Percentiles rank a stretch among this genome's conserved stretches.
These are phyloP conservation scores for Blepharisma undulans DNA, from an alignment of 169 alveolate species.

Conservation along the genomic window DNA sequence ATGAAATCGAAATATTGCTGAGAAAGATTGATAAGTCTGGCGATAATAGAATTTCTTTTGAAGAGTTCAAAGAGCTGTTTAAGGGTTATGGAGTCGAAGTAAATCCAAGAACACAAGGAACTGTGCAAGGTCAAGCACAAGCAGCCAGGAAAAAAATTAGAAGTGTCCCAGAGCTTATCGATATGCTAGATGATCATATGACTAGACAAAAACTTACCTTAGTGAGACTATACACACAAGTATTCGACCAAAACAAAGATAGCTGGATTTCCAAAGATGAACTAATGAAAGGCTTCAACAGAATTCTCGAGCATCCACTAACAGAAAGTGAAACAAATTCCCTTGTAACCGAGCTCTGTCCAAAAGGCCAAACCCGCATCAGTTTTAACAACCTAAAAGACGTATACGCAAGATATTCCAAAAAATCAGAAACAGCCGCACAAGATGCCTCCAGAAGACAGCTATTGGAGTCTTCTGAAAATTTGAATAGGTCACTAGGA, in stretches of 20 bases:
- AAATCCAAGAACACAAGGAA: not conserved
- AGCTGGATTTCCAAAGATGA: conserved; percentile 2
- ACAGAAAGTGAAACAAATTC: not conserved
- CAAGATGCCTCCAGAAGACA: not conserved
- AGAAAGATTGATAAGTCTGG: not conserved
- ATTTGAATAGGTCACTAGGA: not conserved
- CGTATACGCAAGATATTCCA: not conserved
- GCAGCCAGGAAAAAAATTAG: not conserved
- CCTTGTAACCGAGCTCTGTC: not conserved
- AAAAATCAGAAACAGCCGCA: not conserved
- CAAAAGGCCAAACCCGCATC: not conserved
- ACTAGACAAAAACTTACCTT: not conserved
- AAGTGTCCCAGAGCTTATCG: not conserved
- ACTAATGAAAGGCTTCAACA: not conserved
- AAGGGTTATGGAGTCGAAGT: not conserved
- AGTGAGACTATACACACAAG: not conserved
- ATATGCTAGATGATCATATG: not conserved
- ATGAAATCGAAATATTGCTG: not conserved
- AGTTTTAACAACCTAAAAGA: not conserved
- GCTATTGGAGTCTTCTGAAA: not conserved
- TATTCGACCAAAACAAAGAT: not conserved
- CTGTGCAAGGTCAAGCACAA: not conserved
- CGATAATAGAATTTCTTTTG: not conserved
- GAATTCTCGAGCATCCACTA: not conserved
- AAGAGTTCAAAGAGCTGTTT: not conserved